Percentiles rank a stretch among this genome's conserved stretches.
These are phyloP conservation scores for Alternaria brassicicola DNA, from an alignment of 2,329 filamentous ascomycete genomes.

Conservation along the genomic window DNA sequence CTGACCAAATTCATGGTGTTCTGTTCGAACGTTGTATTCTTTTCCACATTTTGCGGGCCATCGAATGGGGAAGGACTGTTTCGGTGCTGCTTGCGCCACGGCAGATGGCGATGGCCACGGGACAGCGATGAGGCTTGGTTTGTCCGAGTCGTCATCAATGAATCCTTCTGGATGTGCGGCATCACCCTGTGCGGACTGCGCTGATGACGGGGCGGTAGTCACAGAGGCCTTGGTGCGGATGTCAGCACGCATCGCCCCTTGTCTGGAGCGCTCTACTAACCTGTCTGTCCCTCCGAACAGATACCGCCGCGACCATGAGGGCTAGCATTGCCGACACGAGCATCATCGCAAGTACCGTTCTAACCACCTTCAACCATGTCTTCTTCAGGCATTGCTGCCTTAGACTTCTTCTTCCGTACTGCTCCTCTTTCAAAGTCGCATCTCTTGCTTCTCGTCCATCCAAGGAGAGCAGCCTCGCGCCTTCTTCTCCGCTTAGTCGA, in stretches of 20 bases:
- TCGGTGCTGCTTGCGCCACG: conserved; percentile 12
- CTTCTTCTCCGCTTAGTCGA: conserved; percentile 39
- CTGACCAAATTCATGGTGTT: conserved; percentile 37
- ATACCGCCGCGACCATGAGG: conserved; percentile 24
- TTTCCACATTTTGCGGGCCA: conserved; percentile 45
- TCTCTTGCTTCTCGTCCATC: conserved; percentile 26
- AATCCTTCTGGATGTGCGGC: conserved; percentile 18
- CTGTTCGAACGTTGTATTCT: conserved; percentile 41
- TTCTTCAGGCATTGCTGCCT: conserved; percentile 29
- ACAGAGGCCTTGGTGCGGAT: not conserved
- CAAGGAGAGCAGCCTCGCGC: conserved; percentile 32
- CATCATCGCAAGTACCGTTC: conserved; percentile 27
- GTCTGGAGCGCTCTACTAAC: conserved; percentile 14
- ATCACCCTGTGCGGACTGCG: conserved; percentile 20
- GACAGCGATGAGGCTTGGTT: conserved; percentile 17
- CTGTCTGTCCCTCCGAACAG: conserved; percentile 24
- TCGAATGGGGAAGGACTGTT: conserved; percentile 41
- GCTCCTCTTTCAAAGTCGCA: conserved; percentile 30
- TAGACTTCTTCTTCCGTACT: conserved; percentile 27
- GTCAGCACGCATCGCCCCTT: conserved; percentile 4
- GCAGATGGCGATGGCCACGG: conserved; percentile 24
- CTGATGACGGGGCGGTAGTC: conserved; percentile 6
- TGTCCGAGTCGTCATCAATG: conserved; percentile 22
- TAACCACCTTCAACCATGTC: conserved; percentile 30
- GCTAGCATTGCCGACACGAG: conserved; percentile 33